Evolutionary conservation across 495 filamentous ascomycete genomes (phyloP), one percentile per base, ranked within the genome.

Genomic region (Penicillium canariense): DNA sequence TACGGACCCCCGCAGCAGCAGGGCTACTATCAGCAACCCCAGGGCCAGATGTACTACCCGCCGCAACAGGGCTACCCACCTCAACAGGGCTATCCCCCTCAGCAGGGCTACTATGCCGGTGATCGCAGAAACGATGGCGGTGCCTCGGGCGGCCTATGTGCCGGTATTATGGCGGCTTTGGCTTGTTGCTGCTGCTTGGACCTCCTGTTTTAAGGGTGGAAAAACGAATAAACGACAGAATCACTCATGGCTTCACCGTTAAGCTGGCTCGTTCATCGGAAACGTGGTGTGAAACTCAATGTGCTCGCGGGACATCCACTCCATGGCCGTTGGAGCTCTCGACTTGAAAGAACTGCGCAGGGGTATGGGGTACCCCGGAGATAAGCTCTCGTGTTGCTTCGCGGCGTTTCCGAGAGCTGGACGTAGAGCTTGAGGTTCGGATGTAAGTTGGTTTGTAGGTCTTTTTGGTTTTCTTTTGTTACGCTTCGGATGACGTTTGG

Each of bases 121-220:
- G 60, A 70, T 18, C 61, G 68, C 7, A 56, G 73, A 17, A 39
- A 53, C 50, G 26, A 17, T 4, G 52, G 71, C 14, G 54, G 64
- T 17, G 54, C 59, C 12, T 62, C 63, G 6, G 74, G 70, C 7
- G 79, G 78, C 2, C 58, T 79, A 15, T 77, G 77, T 25, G 75
- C 77, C 0, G 78, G 74, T 60, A 63, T 80, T 9, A 59, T 79
- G 62, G 77, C 74, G 40, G 76, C 71, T 14, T 28, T 80, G 35
- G 78, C 78, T 9, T 79, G 78, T 50, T 82, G 79, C 56, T 82
- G 79, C 58, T 81, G 78, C 57, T 74, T 81, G 70, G 79, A 82
- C 68, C 73, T 80, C 42, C 54, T 82, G 30, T 76, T 81, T 50
- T 82, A 75, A 55, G 47, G 11, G 12, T 1, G 32, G 15, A 27